Percentiles rank a stretch among this genome's conserved stretches.
Conservation (phyloP, 1,139 yeast genomes). For the Debaryomycetaceae sp. region DNA sequence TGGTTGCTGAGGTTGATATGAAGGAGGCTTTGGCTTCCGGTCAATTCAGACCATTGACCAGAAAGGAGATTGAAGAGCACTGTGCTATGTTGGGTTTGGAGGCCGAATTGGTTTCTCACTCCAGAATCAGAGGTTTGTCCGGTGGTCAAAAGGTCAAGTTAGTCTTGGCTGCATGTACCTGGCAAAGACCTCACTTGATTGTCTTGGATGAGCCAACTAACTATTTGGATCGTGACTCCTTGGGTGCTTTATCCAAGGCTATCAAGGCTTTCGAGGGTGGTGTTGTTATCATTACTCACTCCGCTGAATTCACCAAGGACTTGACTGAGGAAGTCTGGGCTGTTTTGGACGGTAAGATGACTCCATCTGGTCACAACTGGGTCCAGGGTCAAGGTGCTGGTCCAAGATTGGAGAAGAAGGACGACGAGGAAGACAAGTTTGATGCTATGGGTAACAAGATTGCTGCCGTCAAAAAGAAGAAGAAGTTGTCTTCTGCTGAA, state of each 20-base stretch:
- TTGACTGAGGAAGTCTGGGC: constrained; percentile 99
- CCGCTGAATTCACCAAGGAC: constrained; percentile 99
- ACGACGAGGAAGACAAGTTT: constrained; percentile 96
- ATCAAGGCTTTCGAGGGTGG: constrained; percentile 99
- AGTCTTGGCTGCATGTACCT: constrained; percentile 99
- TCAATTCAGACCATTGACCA: constrained; percentile 99
- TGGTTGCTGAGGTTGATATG: constrained; percentile 99
- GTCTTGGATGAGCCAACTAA: constrained; percentile 99
- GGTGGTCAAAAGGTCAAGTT: constrained; percentile 99
- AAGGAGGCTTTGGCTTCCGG: constrained; percentile 99
- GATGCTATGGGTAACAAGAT: constrained; percentile 99
- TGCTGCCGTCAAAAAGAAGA: constrained; percentile 93
- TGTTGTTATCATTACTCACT: constrained; percentile 98
- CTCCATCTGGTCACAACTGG: constrained; percentile 99
- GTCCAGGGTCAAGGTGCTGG: constrained; percentile 99
- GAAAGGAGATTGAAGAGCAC: constrained; percentile 99
- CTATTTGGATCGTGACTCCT: constrained; percentile 98
- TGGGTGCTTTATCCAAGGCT: constrained; percentile 99
- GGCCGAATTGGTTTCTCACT: constrained; percentile 98
- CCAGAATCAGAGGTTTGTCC: constrained; percentile 99
- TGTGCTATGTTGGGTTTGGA: constrained; percentile 98
- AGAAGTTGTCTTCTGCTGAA: constrained; percentile 97
- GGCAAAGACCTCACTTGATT: constrained; percentile 99
- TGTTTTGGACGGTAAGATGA: constrained; percentile 94
- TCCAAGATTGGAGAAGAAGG: constrained; percentile 96